Conservation (phyloP, 2,329 filamentous ascomycete genomes). For the Albophoma yamanashiensis region DNA sequence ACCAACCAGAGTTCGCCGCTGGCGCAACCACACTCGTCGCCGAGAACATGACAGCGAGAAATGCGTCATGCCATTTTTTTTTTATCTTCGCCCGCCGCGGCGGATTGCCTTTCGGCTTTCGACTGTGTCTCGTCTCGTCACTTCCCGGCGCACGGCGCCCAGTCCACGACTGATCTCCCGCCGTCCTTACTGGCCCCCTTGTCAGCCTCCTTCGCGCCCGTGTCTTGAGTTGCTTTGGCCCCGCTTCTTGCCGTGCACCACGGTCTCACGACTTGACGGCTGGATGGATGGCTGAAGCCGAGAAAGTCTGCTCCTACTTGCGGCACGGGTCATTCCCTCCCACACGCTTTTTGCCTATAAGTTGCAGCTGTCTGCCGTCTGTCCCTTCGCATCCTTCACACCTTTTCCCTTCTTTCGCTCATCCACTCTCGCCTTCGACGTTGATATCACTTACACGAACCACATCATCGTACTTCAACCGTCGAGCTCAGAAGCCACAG, state of each 20-base stretch:
- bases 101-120: not conserved
- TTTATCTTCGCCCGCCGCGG: not conserved
- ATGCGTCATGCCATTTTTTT: slow-evolving; percentile 14
- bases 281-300: not conserved
- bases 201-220: not conserved
- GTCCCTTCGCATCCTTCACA: not conserved
- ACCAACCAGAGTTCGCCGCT: slow-evolving; percentile 1
- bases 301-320: not conserved
- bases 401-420: not conserved
- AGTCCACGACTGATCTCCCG: not conserved
- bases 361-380: not conserved
- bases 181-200: not conserved
- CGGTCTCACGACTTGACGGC: not conserved
- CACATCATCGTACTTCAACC: not conserved
- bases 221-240: not conserved
- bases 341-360: not conserved
- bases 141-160: not conserved
- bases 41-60: slow-evolving; percentile 13
- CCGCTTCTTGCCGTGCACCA: not conserved
- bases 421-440: not conserved
- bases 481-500: not conserved
- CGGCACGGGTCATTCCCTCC: not conserved
- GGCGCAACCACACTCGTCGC: slow-evolving; percentile 1
- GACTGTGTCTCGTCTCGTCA: not conserved
- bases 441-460: not conserved